Evolutionary conservation across 2,329 filamentous ascomycete species (phyloP), one percentile per base, ranked within the genome.

Genomic region (Neonectria sp.): DNA sequence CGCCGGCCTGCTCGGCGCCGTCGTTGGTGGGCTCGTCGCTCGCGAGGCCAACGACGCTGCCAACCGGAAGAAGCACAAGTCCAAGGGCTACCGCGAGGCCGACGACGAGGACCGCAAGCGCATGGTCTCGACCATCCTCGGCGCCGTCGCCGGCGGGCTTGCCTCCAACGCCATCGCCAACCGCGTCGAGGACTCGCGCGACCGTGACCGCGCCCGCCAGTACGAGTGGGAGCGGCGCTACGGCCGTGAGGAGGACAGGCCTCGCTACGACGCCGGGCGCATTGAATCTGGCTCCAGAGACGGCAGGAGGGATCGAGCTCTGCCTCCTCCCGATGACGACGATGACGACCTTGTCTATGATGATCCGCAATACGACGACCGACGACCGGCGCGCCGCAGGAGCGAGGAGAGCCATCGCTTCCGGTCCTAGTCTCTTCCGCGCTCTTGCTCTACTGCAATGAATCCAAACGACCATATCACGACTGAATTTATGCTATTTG

Each of bases 11-110:
- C 75, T 89, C 3, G 87, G 87, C 17, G 87, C 87, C 25, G 80
- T 89, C 1, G 83, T 88, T 1, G 87, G 87, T 40, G 87, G 87
- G 3, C 76, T 88, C 11, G 86, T 86, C n/a, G 86, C 84, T 17
- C 81, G 84, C 31, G 84, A 87, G 71, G 85, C 82, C 2, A 81
- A 81, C 51, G 84, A 85, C 35, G 82, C 81, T 7, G 79, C 80
- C n/a, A 76, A 74, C 57, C 75, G 76, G 27, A 75, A 79, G 48
- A 73, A 75, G 65, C 73, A 76, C 70, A 73, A 75, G 65, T 62
- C 68, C 11, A 70, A 69, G 51, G 74, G 76, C 35, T 76, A 77
- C 55, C 75, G 74, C 27, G 75, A 68, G 31, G 67, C 74, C 8
- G 68, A 71, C 53, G 65, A 71, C 4, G 73, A 78, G 35, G 76